Base-by-base conservation (phyloP, 345 rosid genomes). In the Reutealis trisperma region DNA sequence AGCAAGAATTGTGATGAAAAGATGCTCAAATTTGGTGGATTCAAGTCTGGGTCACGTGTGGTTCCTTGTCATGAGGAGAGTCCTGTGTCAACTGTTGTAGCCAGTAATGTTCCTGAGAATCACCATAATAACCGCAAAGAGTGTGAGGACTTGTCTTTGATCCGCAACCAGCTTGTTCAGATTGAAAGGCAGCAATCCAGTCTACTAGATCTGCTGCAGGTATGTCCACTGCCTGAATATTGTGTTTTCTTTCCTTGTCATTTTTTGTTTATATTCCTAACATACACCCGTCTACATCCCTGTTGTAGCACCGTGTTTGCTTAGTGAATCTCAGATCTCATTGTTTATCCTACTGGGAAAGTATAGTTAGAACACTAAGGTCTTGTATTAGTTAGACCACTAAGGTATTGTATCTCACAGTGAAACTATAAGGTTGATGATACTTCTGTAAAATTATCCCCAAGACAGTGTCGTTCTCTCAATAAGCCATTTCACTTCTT, bases 111-210 rank as follows among this genome's bases (percentile, higher is more conserved):
- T 58, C 73, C 80, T 49, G 91, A 86, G 83, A 88, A 90, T 80
- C 86, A 79, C 64, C 88, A 89, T 45, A 80, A 8, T 59, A 90
- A 89, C 82, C 93, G 88, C 79, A 90, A 90, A 74, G 96, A 91
- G 54, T 41, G 75, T 60, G 97, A 95, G 72, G 97, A 95, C 61
- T 86, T 93, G 34, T 83, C 98, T 70, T 78, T 76, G 74, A 93
- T 95, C 74, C 96, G 96, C 71, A 86, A 67, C 80, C 98, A 95
- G 86, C 94, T 95, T 51, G 86, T 89, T 82, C 96, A 95, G 89
- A 93, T 93, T 69, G 98, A 93, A 86, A 90, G 92, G 84, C 98
- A 93, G 81, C 98, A 95, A 85, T 89, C 98, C 19, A 90, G 85
- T 84, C 86, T 95, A 15, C 82, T 93, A 73, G 96, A 93, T 84